Percentiles rank a stretch among this genome's conserved stretches.
phyloP scores from a whole-genome alignment of 2,329 filamentous ascomycete genomes.

The Zymoseptoria crescenta region DNA sequence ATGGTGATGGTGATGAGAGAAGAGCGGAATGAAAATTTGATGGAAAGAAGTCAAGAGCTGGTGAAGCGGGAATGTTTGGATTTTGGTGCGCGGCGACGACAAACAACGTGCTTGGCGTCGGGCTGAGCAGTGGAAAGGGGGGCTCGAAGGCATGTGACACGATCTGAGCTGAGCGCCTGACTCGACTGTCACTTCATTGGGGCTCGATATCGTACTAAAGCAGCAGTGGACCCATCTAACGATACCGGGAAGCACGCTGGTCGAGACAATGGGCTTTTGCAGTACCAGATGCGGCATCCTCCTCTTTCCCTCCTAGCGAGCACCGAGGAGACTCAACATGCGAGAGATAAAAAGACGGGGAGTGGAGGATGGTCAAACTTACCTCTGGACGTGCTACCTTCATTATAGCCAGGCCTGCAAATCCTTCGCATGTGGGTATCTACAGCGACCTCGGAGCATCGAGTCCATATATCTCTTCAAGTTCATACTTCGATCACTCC shows the following conservation, averaged over 20 bases:
- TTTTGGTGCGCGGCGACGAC: background rate
- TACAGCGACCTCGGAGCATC: no score
- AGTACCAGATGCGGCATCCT: no score
- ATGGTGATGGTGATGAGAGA: background rate
- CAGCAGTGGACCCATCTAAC: no score
- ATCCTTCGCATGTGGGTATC: background rate
- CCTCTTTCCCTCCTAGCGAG: no score
- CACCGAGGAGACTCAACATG: no score
- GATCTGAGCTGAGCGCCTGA: no score
- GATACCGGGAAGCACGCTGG: no score
- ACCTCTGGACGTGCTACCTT: background rate
- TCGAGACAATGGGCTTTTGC: no score
- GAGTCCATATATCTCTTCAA: no score
- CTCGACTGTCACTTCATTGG: background rate
- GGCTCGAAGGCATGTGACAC: background rate
- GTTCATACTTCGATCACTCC: slow-evolving; percentile 44
- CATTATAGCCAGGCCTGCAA: background rate
- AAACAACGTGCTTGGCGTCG: background rate
- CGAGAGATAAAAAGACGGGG: no score
- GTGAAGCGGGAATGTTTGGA: background rate
- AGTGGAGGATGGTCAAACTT: background rate
- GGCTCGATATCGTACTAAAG: background rate
- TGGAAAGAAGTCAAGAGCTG: background rate
- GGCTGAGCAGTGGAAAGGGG: no score
- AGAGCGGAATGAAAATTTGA: background rate